A percentile compares a stretch with the other conserved stretches of the same genome.
Conservation (phyloP, 176 grass and related monocot species). For the Dactylis glomerata region DNA sequence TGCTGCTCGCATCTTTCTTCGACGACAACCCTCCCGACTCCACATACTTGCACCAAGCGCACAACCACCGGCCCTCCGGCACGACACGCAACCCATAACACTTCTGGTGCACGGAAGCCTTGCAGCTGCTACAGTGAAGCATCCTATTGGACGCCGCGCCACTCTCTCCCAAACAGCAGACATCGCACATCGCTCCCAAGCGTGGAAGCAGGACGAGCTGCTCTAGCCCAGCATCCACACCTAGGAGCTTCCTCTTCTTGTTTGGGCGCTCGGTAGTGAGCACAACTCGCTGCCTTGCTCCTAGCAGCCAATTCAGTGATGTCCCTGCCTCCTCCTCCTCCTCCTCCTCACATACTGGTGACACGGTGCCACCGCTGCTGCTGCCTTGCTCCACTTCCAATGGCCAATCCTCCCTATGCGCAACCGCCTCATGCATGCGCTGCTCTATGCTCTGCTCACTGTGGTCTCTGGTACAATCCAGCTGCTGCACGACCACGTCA, state of each 20-base stretch:
- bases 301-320: slow-evolving; percentile 53
- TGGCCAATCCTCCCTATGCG: slow-evolving; percentile 18
- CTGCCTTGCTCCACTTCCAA: slow-evolving; percentile 31
- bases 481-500: slow-evolving; percentile 49
- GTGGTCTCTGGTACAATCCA: slow-evolving; percentile 24
- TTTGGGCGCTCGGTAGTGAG: slow-evolving; percentile 95
- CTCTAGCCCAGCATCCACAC: slow-evolving; percentile 75
- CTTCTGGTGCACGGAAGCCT: slow-evolving; percentile 75
- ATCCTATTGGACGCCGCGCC: slow-evolving; percentile 48
- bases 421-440: slow-evolving; percentile 25
- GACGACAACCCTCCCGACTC: slow-evolving; percentile 26
- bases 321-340: slow-evolving; percentile 5
- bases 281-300: slow-evolving; percentile 60
- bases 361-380: slow-evolving; percentile 2
- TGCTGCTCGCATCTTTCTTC: slow-evolving; percentile 10
- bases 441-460: slow-evolving; percentile 29
- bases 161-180: slow-evolving; percentile 69
- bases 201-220: slow-evolving; percentile 67
- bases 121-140: slow-evolving; percentile 65
- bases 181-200: slow-evolving; percentile 48
- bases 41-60: slow-evolving; percentile 68
- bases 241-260: slow-evolving; percentile 95
- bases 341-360: not conserved
- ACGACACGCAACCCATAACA: slow-evolving; percentile 84
- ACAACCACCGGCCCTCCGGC: slow-evolving; percentile 59